Percentiles rank a stretch among this genome's conserved stretches.
Conservation (phyloP, 805 yeast genomes). For the Wickerhamiella domercqiae region DNA sequence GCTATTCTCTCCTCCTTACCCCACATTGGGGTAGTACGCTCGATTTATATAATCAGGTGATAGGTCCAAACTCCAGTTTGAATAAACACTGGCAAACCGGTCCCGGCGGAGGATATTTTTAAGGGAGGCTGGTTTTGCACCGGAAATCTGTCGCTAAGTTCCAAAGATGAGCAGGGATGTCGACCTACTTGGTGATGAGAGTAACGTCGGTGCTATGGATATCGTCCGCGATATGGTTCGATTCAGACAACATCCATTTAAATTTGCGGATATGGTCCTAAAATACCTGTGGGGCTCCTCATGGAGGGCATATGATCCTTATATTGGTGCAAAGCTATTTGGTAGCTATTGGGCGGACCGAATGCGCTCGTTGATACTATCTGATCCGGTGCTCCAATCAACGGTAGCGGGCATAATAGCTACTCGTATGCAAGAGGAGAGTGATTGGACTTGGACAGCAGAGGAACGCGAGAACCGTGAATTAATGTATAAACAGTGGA, state of each 20-base stretch:
- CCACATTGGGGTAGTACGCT: no score
- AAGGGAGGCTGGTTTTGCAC: no score
- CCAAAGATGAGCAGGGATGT: background rate
- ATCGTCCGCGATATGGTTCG: conserved; percentile 15
- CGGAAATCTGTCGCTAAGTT: no score
- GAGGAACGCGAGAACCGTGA: conserved; percentile 19
- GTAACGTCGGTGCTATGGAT: conserved; percentile 3
- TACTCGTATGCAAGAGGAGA: conserved; percentile 20
- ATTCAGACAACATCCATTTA: conserved; percentile 25
- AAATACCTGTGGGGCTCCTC: conserved; percentile 22
- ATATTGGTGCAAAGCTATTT: conserved; percentile 24
- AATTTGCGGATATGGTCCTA: conserved; percentile 21
- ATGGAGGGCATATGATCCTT: conserved; percentile 27
- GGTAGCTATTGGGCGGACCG: conserved; percentile 19
- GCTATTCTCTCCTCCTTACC: no score
- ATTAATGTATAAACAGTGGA: conserved; percentile 19
- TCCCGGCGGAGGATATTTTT: no score
- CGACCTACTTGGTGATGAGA: background rate
- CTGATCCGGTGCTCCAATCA: conserved; percentile 20
- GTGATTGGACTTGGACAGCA: conserved; percentile 15
- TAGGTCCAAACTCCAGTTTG: no score
- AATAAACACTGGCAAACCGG: no score
- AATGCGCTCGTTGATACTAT: conserved; percentile 19
- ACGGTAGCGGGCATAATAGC: conserved; percentile 23
- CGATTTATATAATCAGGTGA: no score